Base-by-base conservation (phyloP, 148 eudicot species). In the Mesembryanthemum crystallinum region DNA sequence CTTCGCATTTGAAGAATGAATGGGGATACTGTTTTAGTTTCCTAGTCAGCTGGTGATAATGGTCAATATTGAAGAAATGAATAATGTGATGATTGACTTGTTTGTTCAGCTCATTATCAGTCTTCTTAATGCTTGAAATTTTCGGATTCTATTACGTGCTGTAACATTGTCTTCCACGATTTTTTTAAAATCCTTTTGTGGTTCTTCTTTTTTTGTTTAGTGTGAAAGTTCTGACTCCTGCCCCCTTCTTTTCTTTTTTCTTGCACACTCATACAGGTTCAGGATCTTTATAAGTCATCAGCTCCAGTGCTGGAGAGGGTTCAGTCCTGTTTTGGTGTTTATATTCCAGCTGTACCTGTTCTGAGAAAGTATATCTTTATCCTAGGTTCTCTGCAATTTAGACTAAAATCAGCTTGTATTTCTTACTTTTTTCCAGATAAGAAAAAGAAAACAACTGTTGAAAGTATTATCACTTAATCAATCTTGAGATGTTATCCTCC, bases 281-380 rank as follows among this genome's bases (percentile, higher is more conserved):
- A 89, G 71, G 85, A 83, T 79, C 70, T 95, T 63, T 73, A 71
- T 71, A 84, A 86, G 66, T 78, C 82, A 58, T 84, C 82, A 74
- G 94, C 96, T 62, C 69, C 68, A 81, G 97, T 86, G 67, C 68
- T 82, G 45, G 78, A 89, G 73, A 89, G 99, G 82, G 78, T 95
- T 54, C 78, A 77, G 66, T 87, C 73, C 76, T 89, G 85, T 84
- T 95, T 88, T 80, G 96, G 86, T 69, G 96, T 88, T 72, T 71
- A 83, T 77, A 78, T 90, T 63, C 97, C 97, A 60, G 74, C 90
- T 17, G 86, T 95, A 73, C 96, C 97, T 70, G 84, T 91, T 76
- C 79, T 92, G 23, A 90, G 89, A 77, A 95, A 92, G 98, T 91
- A 91, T 52, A 39, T 27, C 52, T 68, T 67, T 78, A 47, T 32